A percentile compares a stretch with the other conserved stretches of the same genome.
Conservation (phyloP, 1,139 yeast species). For the Saccharomyces hybrid region DNA sequence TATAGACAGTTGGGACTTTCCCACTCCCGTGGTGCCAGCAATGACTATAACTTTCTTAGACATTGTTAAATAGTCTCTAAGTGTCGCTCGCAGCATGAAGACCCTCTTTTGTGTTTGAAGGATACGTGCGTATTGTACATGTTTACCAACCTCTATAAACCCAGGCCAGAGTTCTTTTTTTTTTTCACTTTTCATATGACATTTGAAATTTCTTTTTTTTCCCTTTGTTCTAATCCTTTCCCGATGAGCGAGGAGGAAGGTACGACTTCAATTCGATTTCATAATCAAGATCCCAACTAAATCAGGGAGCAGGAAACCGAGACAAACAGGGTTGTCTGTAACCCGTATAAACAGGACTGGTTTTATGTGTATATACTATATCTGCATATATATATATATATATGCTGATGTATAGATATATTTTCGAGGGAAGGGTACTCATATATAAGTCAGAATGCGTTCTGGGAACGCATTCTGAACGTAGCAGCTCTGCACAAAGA, state of each 20-base stretch:
- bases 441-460: too few relatives aligned
- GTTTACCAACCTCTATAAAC: background rate
- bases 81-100: background rate
- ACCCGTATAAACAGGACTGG: background rate
- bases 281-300: background rate
- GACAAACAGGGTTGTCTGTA: background rate
- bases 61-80: background rate
- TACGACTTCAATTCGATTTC: background rate
- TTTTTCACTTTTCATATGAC: background rate
- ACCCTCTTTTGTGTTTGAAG: background rate
- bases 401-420: too few relatives aligned
- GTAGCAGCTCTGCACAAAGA: too few relatives aligned
- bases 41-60: slow-evolving; percentile 46
- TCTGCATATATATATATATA: too few relatives aligned
- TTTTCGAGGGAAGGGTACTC: too few relatives aligned
- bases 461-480: too few relatives aligned
- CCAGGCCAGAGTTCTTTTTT: background rate
- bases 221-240: background rate
- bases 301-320: background rate
- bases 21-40: slow-evolving; percentile 98
- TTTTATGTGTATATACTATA: background rate
- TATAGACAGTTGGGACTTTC: slow-evolving; percentile 75
- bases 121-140: background rate
- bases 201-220: background rate
- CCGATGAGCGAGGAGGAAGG: background rate